Evolutionary conservation across 2,329 filamentous ascomycete genomes (phyloP).

Genomic region (Colletotrichum tanaceti): DNA sequence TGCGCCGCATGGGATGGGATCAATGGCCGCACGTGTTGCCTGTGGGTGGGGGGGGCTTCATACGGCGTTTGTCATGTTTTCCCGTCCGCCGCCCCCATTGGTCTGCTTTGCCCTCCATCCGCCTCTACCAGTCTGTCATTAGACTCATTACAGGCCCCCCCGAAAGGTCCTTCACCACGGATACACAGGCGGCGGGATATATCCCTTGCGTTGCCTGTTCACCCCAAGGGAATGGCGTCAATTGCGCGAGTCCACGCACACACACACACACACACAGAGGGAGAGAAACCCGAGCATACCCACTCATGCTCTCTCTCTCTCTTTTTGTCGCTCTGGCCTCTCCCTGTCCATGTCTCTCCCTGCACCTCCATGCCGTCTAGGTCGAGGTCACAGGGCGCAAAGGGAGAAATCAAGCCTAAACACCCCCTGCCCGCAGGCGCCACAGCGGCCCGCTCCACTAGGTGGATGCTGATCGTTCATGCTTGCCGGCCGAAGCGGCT

Average conservation of each 20-base stretch:
- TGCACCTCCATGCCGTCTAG: too few species aligned
- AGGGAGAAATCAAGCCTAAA: too few species aligned
- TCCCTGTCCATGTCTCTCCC: too few species aligned
- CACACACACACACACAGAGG: too few species aligned
- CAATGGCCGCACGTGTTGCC: background rate
- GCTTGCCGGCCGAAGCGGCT: background rate
- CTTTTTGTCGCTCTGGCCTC: too few species aligned
- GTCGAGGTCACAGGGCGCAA: too few species aligned
- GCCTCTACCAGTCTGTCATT: background rate
- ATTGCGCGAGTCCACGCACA: too few species aligned
- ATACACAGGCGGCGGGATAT: background rate
- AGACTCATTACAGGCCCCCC: background rate
- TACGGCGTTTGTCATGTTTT: background rate
- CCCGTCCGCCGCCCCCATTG: background rate
- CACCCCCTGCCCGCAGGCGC: background rate
- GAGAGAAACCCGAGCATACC: too few species aligned
- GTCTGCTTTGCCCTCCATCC: background rate
- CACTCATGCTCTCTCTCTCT: too few species aligned
- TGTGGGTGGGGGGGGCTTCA: background rate
- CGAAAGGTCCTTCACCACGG: background rate
- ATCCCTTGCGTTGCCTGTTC: background rate
- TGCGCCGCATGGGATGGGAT: too few species aligned
- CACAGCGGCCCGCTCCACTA: background rate
- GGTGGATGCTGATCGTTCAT: background rate
- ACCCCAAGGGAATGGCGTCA: too few species aligned